These are phyloP conservation scores for Phytomonas sp. DNA, from an alignment of 208 protist species.

Conservation along the genomic window DNA sequence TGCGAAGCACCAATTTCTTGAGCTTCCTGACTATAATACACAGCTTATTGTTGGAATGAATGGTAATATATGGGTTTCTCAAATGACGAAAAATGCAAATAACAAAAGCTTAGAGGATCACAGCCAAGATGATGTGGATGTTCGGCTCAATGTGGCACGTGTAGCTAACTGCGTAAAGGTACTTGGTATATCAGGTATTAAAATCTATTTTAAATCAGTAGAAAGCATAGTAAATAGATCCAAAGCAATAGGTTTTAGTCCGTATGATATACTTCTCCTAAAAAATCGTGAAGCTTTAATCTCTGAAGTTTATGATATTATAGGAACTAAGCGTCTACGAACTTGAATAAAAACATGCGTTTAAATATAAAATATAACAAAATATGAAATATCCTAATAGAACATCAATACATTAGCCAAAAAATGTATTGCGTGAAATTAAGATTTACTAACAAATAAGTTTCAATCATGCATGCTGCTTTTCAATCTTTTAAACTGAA, in stretches of 20 bases:
- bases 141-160: constrained; percentile 37
- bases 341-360: background rate
- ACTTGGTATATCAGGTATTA: constrained; percentile 29
- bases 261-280: constrained; percentile 45
- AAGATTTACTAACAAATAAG: background rate
- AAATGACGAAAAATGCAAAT: constrained; percentile 2
- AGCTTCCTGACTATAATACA: constrained; percentile 20
- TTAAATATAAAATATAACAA: background rate
- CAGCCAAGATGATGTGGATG: constrained; percentile 17
- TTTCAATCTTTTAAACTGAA: background rate
- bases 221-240: constrained; percentile 41
- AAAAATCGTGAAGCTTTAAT: constrained; percentile 18
- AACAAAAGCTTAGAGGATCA: constrained; percentile 7
- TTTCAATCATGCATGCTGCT: background rate
- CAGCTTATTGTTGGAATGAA: constrained; percentile 76
- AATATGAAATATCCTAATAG: background rate
- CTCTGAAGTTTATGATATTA: constrained; percentile 13
- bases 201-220: constrained; percentile 54
- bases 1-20: constrained; percentile 74
- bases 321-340: constrained; percentile 17
- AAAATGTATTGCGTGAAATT: background rate
- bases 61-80: constrained; percentile 86
- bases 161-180: constrained; percentile 73
- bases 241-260: constrained; percentile 32
- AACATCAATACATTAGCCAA: background rate